Evolutionary conservation across 2,329 filamentous ascomycete species (phyloP), one percentile per base, ranked within the genome.

Genomic region (Aspergillus aculeatinus): DNA sequence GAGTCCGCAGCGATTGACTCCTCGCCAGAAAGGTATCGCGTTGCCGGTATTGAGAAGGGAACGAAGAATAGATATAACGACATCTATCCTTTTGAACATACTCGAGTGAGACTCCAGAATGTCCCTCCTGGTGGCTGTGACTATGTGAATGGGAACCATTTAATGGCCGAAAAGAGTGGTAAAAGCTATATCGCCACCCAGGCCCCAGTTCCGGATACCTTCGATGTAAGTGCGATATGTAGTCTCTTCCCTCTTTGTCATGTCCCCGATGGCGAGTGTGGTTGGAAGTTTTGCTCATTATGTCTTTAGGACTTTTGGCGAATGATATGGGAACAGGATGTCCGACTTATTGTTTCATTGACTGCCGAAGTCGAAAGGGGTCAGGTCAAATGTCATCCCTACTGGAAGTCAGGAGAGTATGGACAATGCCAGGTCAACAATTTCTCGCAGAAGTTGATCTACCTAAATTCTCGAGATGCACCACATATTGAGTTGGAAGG

Each of bases 1-100:
- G 83, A 82, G 7, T 79, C 80, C 1, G 77, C 79, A 23, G 61
- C 71, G 3, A 61, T 70, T 0, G 71, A 83, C 1, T 67, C 75
- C 0, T 70, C 77, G 1, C 73, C 79, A 42, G 76, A 77, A 23
- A 72, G 66, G 51, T 85, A 96, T 7, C 89, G 91, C 67, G 87
- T 99, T 55, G 95, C 91, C 0, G 95, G 95, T 7, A 90, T 99
- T 31, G 95, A 99, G 70, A 95, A 97, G 74, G 95, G 95, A 7
- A 87, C 83, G 19, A 98, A 98, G 80, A 99, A 99, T 69, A 86
- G 95, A 9, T 99, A 99, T 80, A 98, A 97, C 79, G 96, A 97
- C 67, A 97, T 98, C 58, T 88, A 96, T 77, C 95, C 95, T 0
- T 99, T 96, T 72, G 94, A 98, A 71, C 95, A 99, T 75, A 88